Conservation (phyloP, 352 stramenopile species). For the Phytophthora ohioensis region DNA sequence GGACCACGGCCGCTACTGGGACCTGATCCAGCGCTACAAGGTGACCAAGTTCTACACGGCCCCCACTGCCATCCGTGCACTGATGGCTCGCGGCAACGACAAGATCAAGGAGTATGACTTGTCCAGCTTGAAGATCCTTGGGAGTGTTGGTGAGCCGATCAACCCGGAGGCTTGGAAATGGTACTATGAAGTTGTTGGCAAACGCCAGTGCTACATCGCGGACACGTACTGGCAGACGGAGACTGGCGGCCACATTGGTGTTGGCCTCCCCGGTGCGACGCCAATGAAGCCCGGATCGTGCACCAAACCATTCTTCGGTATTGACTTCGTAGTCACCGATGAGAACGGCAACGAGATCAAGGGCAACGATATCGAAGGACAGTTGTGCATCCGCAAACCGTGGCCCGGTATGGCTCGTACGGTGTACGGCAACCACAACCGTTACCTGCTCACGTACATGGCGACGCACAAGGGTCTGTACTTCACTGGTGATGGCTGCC, state of each 20-base stretch:
- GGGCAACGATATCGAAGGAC: constrained; percentile 90
- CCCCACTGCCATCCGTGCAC: constrained; percentile 96
- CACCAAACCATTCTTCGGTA: constrained; percentile 96
- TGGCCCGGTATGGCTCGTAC: constrained; percentile 98
- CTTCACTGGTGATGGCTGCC: constrained; percentile 94
- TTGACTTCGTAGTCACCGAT: constrained; percentile 91
- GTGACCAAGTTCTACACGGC: constrained; percentile 97
- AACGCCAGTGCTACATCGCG: constrained; percentile 92
- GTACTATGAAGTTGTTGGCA: constrained; percentile 96
- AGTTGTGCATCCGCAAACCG: constrained; percentile 95
- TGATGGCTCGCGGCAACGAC: constrained; percentile 97
- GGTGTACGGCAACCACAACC: constrained; percentile 94
- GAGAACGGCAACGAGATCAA: constrained; percentile 91
- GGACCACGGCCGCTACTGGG: constrained; percentile 96
- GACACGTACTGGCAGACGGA: constrained; percentile 99
- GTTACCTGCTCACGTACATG: constrained; percentile 97
- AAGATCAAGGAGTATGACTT: constrained; percentile 82
- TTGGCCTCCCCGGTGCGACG: constrained; percentile 93
- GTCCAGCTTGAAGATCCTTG: constrained; percentile 93
- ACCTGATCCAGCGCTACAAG: constrained; percentile 97
- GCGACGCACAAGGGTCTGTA: constrained; percentile 97
- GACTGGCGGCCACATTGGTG: constrained; percentile 96
- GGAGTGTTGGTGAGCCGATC: constrained; percentile 98
- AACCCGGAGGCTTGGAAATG: constrained; percentile 98
- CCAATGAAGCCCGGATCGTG: constrained; percentile 93